These are phyloP conservation scores for Auricularia sp. DNA, from an alignment of 768 basidiomycete species.

Conservation along the genomic window DNA sequence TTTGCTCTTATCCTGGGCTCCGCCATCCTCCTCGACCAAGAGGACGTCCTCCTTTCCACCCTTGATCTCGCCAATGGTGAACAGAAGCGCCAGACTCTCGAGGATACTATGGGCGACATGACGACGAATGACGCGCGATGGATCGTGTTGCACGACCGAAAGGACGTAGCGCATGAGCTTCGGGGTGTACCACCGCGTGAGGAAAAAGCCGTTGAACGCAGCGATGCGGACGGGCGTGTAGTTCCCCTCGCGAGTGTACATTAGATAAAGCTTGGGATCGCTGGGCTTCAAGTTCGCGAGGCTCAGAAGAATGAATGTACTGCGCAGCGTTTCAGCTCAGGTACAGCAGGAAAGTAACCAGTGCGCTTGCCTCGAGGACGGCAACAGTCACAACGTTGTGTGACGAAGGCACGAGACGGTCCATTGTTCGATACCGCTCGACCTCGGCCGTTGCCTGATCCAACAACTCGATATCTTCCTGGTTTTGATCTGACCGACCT, in stretches of 20 bases:
- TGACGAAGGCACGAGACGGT: slow-evolving; percentile 85
- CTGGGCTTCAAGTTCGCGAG: slow-evolving; percentile 69
- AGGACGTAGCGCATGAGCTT: slow-evolving; percentile 82
- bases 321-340: slow-evolving; percentile 18
- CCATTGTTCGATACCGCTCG: slow-evolving; percentile 88
- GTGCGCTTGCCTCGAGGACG: slow-evolving; percentile 63
- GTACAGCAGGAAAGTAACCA: slow-evolving; percentile 7
- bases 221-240: slow-evolving; percentile 83
- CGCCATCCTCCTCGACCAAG: slow-evolving; percentile 81
- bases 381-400: slow-evolving; percentile 92
- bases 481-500: slow-evolving; percentile 51
- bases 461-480: slow-evolving; percentile 59
- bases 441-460: slow-evolving; percentile 72
- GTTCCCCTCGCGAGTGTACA: slow-evolving; percentile 89
- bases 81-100: slow-evolving; percentile 75
- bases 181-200: slow-evolving; percentile 79
- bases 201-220: slow-evolving; percentile 83
- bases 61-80: slow-evolving; percentile 87
- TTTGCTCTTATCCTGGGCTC: slow-evolving; percentile 54
- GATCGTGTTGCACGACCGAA: slow-evolving; percentile 76
- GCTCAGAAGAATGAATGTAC: slow-evolving; percentile 68
- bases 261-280: slow-evolving; percentile 70
- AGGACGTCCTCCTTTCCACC: slow-evolving; percentile 58
- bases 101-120: slow-evolving; percentile 81
- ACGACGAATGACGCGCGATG: slow-evolving; percentile 70